These are phyloP conservation scores for Phytophthora foliorum DNA, from an alignment of 352 stramenopile species.

Conservation along the genomic window DNA sequence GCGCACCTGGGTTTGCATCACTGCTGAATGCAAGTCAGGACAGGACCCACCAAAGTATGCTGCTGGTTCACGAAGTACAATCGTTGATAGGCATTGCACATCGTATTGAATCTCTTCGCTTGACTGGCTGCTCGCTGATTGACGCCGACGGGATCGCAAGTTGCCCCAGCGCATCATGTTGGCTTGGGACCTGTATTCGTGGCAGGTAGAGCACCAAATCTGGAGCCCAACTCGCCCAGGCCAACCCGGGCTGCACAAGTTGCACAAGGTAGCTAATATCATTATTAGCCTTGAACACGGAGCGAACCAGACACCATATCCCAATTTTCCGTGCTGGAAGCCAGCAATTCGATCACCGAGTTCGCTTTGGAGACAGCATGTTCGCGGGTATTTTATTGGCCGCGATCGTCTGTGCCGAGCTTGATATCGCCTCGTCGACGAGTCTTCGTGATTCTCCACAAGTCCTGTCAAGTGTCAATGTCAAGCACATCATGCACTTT, in stretches of 20 bases:
- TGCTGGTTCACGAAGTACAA: not conserved
- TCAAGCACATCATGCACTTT: constrained; percentile 78
- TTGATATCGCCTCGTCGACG: constrained; percentile 2
- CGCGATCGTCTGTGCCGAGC: not conserved
- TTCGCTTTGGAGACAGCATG: not conserved
- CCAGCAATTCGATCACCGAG: not conserved
- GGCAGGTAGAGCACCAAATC: no score
- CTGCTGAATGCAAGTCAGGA: not conserved
- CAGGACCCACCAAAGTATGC: not conserved
- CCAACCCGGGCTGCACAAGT: not conserved
- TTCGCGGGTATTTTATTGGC: not conserved
- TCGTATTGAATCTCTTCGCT: constrained; percentile 5
- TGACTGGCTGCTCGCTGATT: not conserved
- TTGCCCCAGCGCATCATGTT: constrained; percentile 1
- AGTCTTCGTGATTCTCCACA: constrained; percentile 2
- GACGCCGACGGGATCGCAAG: constrained; percentile 1
- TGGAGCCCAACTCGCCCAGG: not conserved
- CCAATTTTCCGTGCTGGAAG: not conserved
- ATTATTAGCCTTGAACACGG: not conserved
- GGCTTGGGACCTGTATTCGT: not conserved
- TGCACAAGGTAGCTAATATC: not conserved
- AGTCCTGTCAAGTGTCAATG: constrained; percentile 5
- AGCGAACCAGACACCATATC: not conserved
- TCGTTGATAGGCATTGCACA: not conserved
- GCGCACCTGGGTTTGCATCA: not conserved